These are phyloP conservation scores for Phytopythium montanum DNA, from an alignment of 352 stramenopile species.

Conservation along the genomic window DNA sequence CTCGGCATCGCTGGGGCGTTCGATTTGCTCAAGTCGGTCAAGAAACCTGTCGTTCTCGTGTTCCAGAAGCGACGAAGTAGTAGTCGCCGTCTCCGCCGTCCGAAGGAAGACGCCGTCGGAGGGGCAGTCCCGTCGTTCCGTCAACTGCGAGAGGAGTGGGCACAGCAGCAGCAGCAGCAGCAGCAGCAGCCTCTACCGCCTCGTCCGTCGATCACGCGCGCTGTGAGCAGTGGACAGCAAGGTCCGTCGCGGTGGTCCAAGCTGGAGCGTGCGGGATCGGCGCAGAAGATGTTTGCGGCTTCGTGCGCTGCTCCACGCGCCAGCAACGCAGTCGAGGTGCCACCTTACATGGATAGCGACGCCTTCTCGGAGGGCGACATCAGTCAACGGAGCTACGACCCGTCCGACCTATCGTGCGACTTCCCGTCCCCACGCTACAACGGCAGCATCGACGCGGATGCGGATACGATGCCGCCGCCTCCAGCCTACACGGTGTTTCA, in stretches of 20 bases:
- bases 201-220: slow-evolving; percentile 19
- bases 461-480: neutral
- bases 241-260: slow-evolving; percentile 7
- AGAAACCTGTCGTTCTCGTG: slow-evolving; percentile 77
- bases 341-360: slow-evolving; percentile 20
- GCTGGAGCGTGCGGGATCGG: slow-evolving; percentile 19
- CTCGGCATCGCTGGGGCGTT: slow-evolving; percentile 72
- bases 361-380: slow-evolving; percentile 28
- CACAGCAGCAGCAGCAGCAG: slow-evolving; percentile 25
- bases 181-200: slow-evolving; percentile 20
- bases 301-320: neutral
- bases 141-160: slow-evolving; percentile 42
- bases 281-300: slow-evolving; percentile 12
- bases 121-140: slow-evolving; percentile 56
- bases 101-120: slow-evolving; percentile 7
- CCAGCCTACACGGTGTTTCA: slow-evolving; percentile 9
- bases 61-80: slow-evolving; percentile 49
- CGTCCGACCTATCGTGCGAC: slow-evolving; percentile 14
- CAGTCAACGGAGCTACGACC: slow-evolving; percentile 32
- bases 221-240: slow-evolving; percentile 21
- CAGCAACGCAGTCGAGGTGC: slow-evolving; percentile 3
- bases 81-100: slow-evolving; percentile 6
- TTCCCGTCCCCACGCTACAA: slow-evolving; percentile 15
- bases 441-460: slow-evolving; percentile 7
- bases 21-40: slow-evolving; percentile 71